Evolutionary conservation across 2,329 filamentous ascomycete genomes (phyloP).

Genomic region (Talaromyces albobiverticillius): DNA sequence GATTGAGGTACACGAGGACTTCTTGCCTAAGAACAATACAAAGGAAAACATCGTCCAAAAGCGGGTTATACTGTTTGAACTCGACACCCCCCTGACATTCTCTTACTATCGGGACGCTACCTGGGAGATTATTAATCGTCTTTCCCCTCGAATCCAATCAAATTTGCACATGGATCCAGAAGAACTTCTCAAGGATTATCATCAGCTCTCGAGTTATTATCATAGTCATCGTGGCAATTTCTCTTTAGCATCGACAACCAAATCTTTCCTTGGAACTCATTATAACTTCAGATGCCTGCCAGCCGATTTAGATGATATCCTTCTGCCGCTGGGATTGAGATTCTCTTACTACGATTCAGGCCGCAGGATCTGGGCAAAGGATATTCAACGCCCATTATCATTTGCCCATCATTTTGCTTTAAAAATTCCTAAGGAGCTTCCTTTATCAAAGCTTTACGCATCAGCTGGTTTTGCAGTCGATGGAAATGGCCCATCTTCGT

Average conservation of each 20-base stretch:
- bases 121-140: slow-evolving; percentile 44
- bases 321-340: neutral
- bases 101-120: slow-evolving; percentile 52
- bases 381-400: slow-evolving; percentile 48
- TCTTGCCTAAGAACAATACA: slow-evolving; percentile 38
- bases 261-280: slow-evolving; percentile 50
- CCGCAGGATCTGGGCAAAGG: slow-evolving; percentile 13
- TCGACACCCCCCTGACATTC: slow-evolving; percentile 46
- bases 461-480: slow-evolving; percentile 24
- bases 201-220: neutral
- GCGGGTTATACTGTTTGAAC: slow-evolving; percentile 47
- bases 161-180: neutral
- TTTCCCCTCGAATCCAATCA: slow-evolving; percentile 29
- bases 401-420: slow-evolving; percentile 48
- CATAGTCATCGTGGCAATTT: slow-evolving; percentile 18
- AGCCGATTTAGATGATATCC: slow-evolving; percentile 28
- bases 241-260: slow-evolving; percentile 45
- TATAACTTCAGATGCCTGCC: slow-evolving; percentile 45
- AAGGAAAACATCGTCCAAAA: slow-evolving; percentile 37
- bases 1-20: slow-evolving; percentile 51
- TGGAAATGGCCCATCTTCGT: slow-evolving; percentile 47
- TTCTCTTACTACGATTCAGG: slow-evolving; percentile 2
- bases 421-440: slow-evolving; percentile 34
- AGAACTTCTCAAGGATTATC: neutral
- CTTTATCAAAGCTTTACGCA: slow-evolving; percentile 31